Conservation (phyloP, 2,329 filamentous ascomycete species). For the Aspergillus amoenus region DNA sequence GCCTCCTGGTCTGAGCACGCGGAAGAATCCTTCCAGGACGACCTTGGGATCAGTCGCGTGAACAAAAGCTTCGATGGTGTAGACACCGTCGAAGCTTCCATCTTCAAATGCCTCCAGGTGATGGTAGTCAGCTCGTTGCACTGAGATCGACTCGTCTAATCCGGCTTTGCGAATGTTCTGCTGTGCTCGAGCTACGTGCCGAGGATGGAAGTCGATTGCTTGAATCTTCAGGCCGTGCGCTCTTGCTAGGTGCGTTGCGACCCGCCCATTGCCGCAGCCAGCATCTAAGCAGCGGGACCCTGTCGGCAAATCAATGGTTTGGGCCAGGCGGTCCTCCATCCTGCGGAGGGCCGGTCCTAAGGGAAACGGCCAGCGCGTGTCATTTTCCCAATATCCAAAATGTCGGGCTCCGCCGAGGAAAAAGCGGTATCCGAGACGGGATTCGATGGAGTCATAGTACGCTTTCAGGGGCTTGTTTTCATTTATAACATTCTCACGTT, state of each 20-base stretch:
- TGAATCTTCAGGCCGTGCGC: constrained; percentile 41
- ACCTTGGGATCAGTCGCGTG: constrained; percentile 50
- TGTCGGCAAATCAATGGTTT: constrained; percentile 25
- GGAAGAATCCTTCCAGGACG: constrained; percentile 49
- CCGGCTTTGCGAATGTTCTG: constrained; percentile 36
- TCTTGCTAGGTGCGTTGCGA: constrained; percentile 50
- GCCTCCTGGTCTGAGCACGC: constrained; percentile 51
- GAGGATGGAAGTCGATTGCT: constrained; percentile 50
- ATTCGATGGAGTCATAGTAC: constrained; percentile 50
- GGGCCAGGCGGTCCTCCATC: constrained; percentile 55
- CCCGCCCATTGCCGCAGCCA: constrained; percentile 38
- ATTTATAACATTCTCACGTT: background rate
- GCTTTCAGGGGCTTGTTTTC: constrained; percentile 3
- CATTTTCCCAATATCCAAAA: constrained; percentile 51
- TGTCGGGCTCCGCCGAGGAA: constrained; percentile 51
- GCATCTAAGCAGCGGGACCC: constrained; percentile 40
- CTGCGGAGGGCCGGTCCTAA: constrained; percentile 41
- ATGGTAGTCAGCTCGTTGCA: constrained; percentile 53
- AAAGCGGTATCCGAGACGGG: constrained; percentile 33
- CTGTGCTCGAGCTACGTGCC: constrained; percentile 44
- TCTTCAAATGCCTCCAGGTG: constrained; percentile 44
- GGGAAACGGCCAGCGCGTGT: constrained; percentile 51
- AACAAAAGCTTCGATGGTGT: constrained; percentile 59
- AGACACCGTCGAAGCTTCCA: constrained; percentile 51
- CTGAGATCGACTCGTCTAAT: constrained; percentile 28